These are phyloP conservation scores for Allodekkera sacchari DNA, from an alignment of 805 yeast species.

Conservation along the genomic window DNA sequence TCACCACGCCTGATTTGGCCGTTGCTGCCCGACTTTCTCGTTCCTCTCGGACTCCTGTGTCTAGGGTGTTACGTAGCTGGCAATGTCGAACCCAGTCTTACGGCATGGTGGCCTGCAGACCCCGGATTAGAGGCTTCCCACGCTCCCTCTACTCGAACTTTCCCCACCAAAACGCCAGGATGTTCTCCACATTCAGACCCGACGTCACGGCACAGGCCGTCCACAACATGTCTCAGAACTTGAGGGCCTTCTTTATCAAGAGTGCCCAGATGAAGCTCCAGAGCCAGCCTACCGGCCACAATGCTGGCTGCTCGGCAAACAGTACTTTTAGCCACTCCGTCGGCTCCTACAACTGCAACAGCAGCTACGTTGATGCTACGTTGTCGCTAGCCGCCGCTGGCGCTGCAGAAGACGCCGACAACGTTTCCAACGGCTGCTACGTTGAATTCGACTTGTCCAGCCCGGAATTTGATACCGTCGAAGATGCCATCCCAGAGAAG, in stretches of 20 bases:
- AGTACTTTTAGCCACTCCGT: not conserved
- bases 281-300: not conserved
- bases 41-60: conserved; percentile 8
- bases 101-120: too few species aligned
- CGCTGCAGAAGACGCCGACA: conserved; percentile 12
- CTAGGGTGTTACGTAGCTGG: conserved; percentile 18
- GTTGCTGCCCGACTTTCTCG: conserved; percentile 2
- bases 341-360: conserved; percentile 1
- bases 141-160: conserved; percentile 27
- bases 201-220: conserved; percentile 47
- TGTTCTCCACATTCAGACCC: conserved; percentile 30
- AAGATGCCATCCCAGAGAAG: conserved; percentile 11
- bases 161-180: conserved; percentile 27
- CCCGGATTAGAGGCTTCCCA: conserved; percentile 8
- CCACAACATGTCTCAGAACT: conserved; percentile 43
- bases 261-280: conserved; percentile 11
- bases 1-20: conserved; percentile 1
- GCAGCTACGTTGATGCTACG: not conserved
- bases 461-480: conserved; percentile 3
- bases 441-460: conserved; percentile 48
- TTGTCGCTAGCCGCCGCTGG: conserved; percentile 1
- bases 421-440: too few species aligned
- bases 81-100: conserved; percentile 21
- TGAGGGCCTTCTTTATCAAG: conserved; percentile 29
- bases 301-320: too few species aligned